Evolutionary conservation across 1,284 basidiomycete genomes (phyloP).

Genomic region (Amylostereum areolatum): DNA sequence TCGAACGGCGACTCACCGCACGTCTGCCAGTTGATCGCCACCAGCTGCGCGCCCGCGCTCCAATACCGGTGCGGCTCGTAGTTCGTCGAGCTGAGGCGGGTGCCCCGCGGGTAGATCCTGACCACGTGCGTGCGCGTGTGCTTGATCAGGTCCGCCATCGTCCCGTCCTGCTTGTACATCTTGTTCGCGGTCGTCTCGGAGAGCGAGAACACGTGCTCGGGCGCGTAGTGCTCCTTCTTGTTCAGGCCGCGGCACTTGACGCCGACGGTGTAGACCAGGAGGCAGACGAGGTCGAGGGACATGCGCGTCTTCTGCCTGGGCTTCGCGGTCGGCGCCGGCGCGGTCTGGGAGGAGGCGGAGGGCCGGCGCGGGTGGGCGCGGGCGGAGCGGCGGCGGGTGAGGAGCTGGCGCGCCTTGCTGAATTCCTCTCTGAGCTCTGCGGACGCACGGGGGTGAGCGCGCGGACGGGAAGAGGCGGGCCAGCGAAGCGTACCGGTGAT

Average conservation of each 20-base stretch:
- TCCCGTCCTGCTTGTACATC: slow-evolving; percentile 50
- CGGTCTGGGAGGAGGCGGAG: slow-evolving; percentile 6
- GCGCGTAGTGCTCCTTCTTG: slow-evolving; percentile 83
- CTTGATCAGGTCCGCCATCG: slow-evolving; percentile 68
- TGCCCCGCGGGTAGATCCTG: slow-evolving; percentile 87
- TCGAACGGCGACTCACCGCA: slow-evolving; percentile 67
- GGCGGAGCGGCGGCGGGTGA: slow-evolving; percentile 28
- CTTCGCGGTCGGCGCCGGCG: slow-evolving; percentile 9
- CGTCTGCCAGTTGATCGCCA: slow-evolving; percentile 98
- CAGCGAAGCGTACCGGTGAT: slow-evolving; percentile 16
- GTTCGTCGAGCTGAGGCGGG: slow-evolving; percentile 80
- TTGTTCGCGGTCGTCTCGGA: slow-evolving; percentile 83
- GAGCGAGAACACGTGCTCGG: slow-evolving; percentile 89
- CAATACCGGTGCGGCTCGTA: slow-evolving; percentile 89
- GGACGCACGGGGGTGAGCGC: no score
- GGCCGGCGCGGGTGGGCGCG: slow-evolving; percentile 10
- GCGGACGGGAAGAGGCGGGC: slow-evolving; percentile 12
- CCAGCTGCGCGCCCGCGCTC: slow-evolving; percentile 89
- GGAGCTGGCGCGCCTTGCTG: slow-evolving; percentile 25
- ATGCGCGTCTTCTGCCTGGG: slow-evolving; percentile 50
- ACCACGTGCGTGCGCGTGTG: slow-evolving; percentile 87
- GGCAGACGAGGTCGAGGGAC: slow-evolving; percentile 65
- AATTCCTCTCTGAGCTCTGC: slow-evolving; percentile 25
- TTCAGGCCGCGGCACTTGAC: slow-evolving; percentile 94
- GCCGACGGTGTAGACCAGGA: slow-evolving; percentile 93